Base-by-base conservation (phyloP, 2,329 filamentous ascomycete genomes). In the Monosporascus sp. region DNA sequence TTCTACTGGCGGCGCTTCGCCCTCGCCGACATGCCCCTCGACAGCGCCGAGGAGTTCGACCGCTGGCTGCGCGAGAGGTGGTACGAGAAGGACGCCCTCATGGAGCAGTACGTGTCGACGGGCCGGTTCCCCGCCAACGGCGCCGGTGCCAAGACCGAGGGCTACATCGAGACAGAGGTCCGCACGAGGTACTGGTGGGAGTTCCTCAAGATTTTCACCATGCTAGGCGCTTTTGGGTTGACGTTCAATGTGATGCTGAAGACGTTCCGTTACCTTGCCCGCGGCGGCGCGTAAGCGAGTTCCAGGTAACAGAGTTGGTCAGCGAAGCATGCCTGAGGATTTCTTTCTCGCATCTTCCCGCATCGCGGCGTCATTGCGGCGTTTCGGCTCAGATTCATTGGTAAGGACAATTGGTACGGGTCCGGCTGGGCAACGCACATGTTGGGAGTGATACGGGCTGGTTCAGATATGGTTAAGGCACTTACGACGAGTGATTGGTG, bases 1-100 rank as follows among this genome's bases (percentile, higher is more conserved):
- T 92, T 97, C 76, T 88, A 96, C 72, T 99, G 93, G 90, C 84
- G 94, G 50, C 85, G 91, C 9, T 97, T 96, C 71, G 81, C 82
- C 37, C 68, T 97, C 15, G 80, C 81, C 22, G 84, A 90, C 20
- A 96, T 99, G 44, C 93, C 93, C 0, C 79, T 96, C 9, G 80
- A 90, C 35, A 82, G 87, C 60, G 78, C 81, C 17, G 80, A 87
- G 41, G 76, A 81, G 6, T 99, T 99, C 64, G 90, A 95, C 53
- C 64, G 78, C 3, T 99, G 94, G 94, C 77, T 97, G 27, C 81
- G 85, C 35, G 85, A 89, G 52, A 82, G 91, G 45, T 99, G 94
- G 94, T 82, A 86, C 49, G 91, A 96, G 68, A 99, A 99, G 69
- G 93, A 99, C 63, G 83, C 84, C 31, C 77, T 97, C 46, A 82